These are phyloP conservation scores for Cruciata laevipes DNA, from an alignment of 257 asterid genomes.

Conservation along the genomic window DNA sequence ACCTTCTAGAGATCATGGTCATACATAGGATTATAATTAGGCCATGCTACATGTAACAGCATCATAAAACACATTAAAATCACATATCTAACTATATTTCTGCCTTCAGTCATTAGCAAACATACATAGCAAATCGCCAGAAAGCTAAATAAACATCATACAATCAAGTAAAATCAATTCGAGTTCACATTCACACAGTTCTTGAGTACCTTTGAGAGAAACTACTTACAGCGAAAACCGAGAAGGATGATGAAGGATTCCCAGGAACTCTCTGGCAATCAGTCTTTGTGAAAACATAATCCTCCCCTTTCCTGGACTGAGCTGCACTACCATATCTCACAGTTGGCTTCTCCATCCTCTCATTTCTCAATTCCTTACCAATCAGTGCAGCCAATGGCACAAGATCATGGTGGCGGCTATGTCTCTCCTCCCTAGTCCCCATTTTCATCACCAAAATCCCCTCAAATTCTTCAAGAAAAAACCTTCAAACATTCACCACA, in stretches of 20 bases:
- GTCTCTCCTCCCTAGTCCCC: constrained; percentile 63
- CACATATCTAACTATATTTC: not conserved
- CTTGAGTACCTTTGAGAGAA: not conserved
- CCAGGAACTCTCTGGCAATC: constrained; percentile 74
- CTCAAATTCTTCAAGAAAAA: constrained; percentile 14
- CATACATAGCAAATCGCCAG: not conserved
- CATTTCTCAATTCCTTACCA: constrained; percentile 60
- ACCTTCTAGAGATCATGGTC: not conserved
- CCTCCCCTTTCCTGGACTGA: constrained; percentile 79
- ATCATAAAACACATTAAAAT: not conserved
- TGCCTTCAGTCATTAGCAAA: constrained; percentile 5
- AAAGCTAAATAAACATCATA: not conserved
- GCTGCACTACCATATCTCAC: constrained; percentile 65
- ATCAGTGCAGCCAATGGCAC: constrained; percentile 68
- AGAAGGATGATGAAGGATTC: constrained; percentile 65
- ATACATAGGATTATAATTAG: not conserved
- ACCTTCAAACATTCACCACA: not conserved
- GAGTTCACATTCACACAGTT: not conserved
- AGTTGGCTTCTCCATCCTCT: constrained; percentile 70
- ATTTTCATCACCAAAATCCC: constrained; percentile 18
- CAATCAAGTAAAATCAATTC: not conserved
- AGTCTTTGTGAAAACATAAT: constrained; percentile 55
- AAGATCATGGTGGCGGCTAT: constrained; percentile 30
- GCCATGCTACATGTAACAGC: not conserved
- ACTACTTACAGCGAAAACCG: constrained; percentile 66